phyloP scores from a whole-genome alignment of 495 filamentous ascomycete genomes.

The Hypoxylon fuscum region DNA sequence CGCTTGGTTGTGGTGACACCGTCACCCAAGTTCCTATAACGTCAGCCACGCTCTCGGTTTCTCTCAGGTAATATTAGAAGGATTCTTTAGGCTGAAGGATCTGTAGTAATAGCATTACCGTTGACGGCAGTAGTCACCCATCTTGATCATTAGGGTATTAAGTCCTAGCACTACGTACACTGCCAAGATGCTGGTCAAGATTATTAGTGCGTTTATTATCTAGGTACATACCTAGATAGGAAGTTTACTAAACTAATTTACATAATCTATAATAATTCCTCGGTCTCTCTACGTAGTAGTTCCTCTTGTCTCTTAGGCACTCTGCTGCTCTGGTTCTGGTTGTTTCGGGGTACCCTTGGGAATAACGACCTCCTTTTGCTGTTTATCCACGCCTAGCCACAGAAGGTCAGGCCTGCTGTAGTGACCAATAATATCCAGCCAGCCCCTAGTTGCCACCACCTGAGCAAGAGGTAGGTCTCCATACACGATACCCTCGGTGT shows the following conservation, averaged over 20 bases:
- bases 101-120: not conserved
- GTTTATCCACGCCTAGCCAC: slow-evolving; percentile 57
- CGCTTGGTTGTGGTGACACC: not conserved
- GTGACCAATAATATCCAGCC: slow-evolving; percentile 59
- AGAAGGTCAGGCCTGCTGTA: slow-evolving; percentile 65
- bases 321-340: slow-evolving; percentile 10
- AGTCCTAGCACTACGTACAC: not conserved
- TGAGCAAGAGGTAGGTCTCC: slow-evolving; percentile 56
- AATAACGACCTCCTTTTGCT: slow-evolving; percentile 41
- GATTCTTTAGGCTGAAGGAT: slow-evolving; percentile 3
- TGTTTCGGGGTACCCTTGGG: slow-evolving; percentile 6
- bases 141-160: not conserved
- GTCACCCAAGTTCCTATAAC: not conserved
- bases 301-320: not conserved
- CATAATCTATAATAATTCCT: not conserved
- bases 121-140: not conserved
- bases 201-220: not conserved
- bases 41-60: not conserved
- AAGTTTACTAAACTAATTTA: slow-evolving; percentile 4
- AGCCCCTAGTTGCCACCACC: slow-evolving; percentile 47
- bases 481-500: slow-evolving; percentile 57
- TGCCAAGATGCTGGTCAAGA: not conserved
- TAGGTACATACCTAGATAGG: too few species aligned
- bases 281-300: not conserved
- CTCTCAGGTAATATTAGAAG: not conserved